Evolutionary conservation across 2,329 filamentous ascomycete genomes (phyloP), one percentile per base, ranked within the genome.

Genomic region (Colletotrichum abscissum): DNA sequence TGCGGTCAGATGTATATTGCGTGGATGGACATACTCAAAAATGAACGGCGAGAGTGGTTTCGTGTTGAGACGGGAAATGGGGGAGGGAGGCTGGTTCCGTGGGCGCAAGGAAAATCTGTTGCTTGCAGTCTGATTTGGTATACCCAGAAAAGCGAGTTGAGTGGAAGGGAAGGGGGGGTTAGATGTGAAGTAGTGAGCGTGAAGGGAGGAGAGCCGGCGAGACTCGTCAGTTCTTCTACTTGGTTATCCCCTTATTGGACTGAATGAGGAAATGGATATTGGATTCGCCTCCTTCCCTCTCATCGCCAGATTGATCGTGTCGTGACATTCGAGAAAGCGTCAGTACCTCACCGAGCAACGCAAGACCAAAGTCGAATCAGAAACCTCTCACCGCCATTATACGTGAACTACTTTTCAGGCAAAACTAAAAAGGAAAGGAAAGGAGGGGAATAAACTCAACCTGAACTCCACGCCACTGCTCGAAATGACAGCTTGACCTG

Each of bases 61-160:
- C 8, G 19, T 49, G 42, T 49, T n/a, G 19, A n/a, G 38, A 42
- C 6, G 42, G 16, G 11, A 19, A 19, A n/a, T 16, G 16, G 16
- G 42, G 19, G 16, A n/a, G 42, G 8, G 42, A 49, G 42, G 19
- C 42, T 49, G 42, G 42, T n/a, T 19, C 42, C 42, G 42, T 49
- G 42, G 42, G 42, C 19, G 42, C 42, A 64, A 64, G 46, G 26
- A 38, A 14, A 30, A 35, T 28, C 30, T 38, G 52, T 26, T 54
- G 62, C 16, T 33, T 24, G 42, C 62, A 24, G 52, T 38, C 28
- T 55, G 63, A 56, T 57, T 55, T 57, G 63, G 63, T 57, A 65
- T 65, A 65, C 52, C 63, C 63, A n/a, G 52, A 55, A 64, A 33
- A 38, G 24, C 63, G 33, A 19, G 33, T 26, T 26, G 49, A 24